Conservation (phyloP, 148 eudicot genomes). For the Heliosperma pusillum region DNA sequence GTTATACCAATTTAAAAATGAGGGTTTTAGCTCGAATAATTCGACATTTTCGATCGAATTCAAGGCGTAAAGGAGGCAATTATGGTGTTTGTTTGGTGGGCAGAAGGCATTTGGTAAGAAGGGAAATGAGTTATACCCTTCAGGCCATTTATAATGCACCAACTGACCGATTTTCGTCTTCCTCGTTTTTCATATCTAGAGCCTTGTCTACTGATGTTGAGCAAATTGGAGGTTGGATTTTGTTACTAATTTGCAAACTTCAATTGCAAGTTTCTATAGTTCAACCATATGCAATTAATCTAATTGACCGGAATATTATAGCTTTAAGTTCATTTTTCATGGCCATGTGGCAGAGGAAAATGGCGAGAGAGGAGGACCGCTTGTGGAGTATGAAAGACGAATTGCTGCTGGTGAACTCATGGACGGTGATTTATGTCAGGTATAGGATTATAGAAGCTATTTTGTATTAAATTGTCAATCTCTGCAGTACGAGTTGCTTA, state of each 20-base stretch:
- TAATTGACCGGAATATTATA: not conserved
- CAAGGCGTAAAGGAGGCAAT: conserved; percentile 33
- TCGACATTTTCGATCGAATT: conserved; percentile 37
- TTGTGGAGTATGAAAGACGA: conserved; percentile 82
- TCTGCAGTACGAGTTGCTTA: not conserved
- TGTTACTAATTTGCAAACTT: not conserved
- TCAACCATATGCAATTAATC: not conserved
- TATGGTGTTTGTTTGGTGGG: conserved; percentile 29
- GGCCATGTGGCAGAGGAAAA: conserved; percentile 25
- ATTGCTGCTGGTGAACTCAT: conserved; percentile 75
- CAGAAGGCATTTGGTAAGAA: conserved; percentile 26
- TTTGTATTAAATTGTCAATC: not conserved
- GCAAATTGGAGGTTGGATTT: conserved; percentile 47
- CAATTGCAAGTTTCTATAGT: not conserved
- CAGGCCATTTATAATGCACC: conserved; percentile 27
- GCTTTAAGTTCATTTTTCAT: not conserved
- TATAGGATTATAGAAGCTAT: conserved; percentile 20
- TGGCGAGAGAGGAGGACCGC: conserved; percentile 59
- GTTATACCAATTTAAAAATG: conserved; percentile 36
- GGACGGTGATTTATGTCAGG: conserved; percentile 91
- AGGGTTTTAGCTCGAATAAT: conserved; percentile 42
- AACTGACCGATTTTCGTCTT: conserved; percentile 27
- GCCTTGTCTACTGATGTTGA: conserved; percentile 41
- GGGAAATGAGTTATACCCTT: conserved; percentile 23
- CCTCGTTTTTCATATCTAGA: conserved; percentile 41